Conservation (phyloP, 306 rosid species). For the Malus domestica region ASM211411v1 NC_041791.1:30735001-30735500, state of each 20-base stretch:
- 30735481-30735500: background rate
- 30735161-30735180: background rate
- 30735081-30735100: too few species aligned
- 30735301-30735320: too few species aligned
- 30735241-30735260: conserved; percentile 5
- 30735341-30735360: too few species aligned
- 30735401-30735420: too few species aligned
- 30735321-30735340: too few species aligned
- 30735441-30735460: background rate
- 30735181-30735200: conserved; percentile 6
- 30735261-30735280: background rate
- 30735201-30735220: background rate
- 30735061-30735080: too few species aligned
- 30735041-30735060: background rate
- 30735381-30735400: rapidly evolving
- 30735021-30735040: background rate
- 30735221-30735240: conserved; percentile 3
- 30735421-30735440: too few species aligned
- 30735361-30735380: rapidly evolving
- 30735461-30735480: background rate
- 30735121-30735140: background rate
- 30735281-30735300: background rate
- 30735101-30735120: background rate
- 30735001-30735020: background rate
- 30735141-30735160: background rate